Evolutionary conservation across 2,329 filamentous ascomycete species (phyloP).

Genomic region (Trichophyton verrucosum): DNA sequence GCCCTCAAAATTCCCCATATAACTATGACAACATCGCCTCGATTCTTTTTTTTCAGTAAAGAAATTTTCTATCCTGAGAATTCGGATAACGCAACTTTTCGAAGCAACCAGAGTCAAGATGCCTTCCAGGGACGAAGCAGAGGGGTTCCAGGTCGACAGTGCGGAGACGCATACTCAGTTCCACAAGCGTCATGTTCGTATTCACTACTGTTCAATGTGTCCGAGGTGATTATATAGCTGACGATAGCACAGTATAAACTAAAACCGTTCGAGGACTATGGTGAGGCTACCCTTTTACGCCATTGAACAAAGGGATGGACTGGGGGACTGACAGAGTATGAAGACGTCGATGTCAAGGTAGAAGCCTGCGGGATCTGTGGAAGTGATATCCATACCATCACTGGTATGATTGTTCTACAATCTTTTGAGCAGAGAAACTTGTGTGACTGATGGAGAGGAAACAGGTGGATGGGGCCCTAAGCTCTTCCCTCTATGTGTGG

Average conservation of each 20-base stretch:
- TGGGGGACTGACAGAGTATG: background rate
- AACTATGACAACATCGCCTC: background rate
- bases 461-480: conserved; percentile 39
- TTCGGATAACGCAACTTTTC: too few species aligned
- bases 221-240: background rate
- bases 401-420: conserved; percentile 19
- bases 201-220: background rate
- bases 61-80: too few species aligned
- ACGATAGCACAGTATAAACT: conserved; percentile 52
- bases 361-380: conserved; percentile 66
- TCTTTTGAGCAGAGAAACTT: background rate
- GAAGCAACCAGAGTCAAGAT: conserved; percentile 18
- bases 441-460: conserved; percentile 21
- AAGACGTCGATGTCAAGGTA: conserved; percentile 70
- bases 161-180: conserved; percentile 54
- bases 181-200: conserved; percentile 42
- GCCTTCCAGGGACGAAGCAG: conserved; percentile 36
- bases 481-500: conserved; percentile 40
- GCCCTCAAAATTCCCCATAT: background rate
- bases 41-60: background rate
- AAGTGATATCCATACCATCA: conserved; percentile 59
- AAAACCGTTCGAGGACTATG: conserved; percentile 71
- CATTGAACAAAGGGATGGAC: background rate
- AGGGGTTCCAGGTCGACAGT: conserved; percentile 44
- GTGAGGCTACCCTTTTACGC: conserved; percentile 15